These are phyloP conservation scores for Candida argentea DNA, from an alignment of 805 yeast species.

Conservation along the genomic window DNA sequence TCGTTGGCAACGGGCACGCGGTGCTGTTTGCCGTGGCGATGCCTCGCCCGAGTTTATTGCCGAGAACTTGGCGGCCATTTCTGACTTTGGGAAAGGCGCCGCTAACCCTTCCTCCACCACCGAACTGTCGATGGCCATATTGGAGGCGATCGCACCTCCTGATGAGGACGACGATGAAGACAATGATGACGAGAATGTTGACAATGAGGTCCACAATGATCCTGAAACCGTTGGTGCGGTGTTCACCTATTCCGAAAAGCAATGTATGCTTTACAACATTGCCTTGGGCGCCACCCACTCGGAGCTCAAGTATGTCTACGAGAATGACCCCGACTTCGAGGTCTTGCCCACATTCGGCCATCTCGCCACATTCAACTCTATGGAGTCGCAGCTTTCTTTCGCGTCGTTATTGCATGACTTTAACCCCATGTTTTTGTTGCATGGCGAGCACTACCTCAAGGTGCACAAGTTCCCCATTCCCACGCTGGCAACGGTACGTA, in stretches of 20 bases:
- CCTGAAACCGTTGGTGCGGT: constrained; percentile 32
- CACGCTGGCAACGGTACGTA: constrained; percentile 50
- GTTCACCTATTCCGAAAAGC: constrained; percentile 54
- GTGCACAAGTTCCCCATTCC: constrained; percentile 72
- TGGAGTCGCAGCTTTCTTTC: constrained; percentile 46
- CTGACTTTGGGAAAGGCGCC: constrained; percentile 49
- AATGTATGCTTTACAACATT: constrained; percentile 74
- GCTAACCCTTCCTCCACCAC: constrained; percentile 50
- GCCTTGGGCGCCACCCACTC: constrained; percentile 78
- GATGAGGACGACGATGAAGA: constrained; percentile 37
- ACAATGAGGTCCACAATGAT: constrained; percentile 25
- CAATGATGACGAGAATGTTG: constrained; percentile 27
- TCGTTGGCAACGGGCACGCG: constrained; percentile 90
- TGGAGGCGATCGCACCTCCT: constrained; percentile 47
- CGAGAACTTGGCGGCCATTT: constrained; percentile 56
- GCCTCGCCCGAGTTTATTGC: constrained; percentile 58
- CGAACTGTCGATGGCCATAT: constrained; percentile 73
- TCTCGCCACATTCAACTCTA: constrained; percentile 68
- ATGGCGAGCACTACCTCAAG: constrained; percentile 90
- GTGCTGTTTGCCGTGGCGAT: constrained; percentile 54
- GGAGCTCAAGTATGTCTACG: constrained; percentile 74
- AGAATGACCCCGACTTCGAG: constrained; percentile 66
- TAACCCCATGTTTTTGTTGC: constrained; percentile 81
- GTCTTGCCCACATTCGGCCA: constrained; percentile 87
- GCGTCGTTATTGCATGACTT: constrained; percentile 62